These are phyloP conservation scores for Vitis vinifera DNA, from an alignment of 164 flowering plant species.

Conservation along the genomic window DNA sequence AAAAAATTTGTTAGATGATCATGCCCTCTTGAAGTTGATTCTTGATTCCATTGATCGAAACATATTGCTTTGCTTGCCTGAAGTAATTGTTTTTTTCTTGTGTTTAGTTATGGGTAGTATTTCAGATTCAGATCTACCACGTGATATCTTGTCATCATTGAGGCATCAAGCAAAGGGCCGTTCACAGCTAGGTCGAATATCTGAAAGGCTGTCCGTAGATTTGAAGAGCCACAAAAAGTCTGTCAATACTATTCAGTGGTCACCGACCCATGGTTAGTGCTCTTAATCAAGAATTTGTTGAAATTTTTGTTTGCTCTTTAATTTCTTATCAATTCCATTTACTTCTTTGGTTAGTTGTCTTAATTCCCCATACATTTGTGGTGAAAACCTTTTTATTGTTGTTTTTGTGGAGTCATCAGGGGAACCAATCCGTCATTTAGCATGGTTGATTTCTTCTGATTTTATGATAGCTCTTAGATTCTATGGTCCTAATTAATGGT, in stretches of 20 bases:
- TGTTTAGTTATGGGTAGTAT: conserved; percentile 61
- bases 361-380: background rate
- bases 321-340: background rate
- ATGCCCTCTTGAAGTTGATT: background rate
- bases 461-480: background rate
- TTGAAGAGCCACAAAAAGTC: conserved; percentile 63
- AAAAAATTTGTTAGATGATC: too few relatives aligned
- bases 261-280: conserved; percentile 62
- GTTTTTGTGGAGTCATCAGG: background rate
- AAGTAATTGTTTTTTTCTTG: conserved; percentile 10
- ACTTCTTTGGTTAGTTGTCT: background rate
- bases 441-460: background rate
- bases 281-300: background rate
- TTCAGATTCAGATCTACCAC: conserved; percentile 52
- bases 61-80: background rate
- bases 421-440: background rate
- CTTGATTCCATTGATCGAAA: background rate
- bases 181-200: conserved; percentile 16
- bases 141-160: conserved; percentile 42
- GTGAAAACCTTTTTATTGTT: background rate
- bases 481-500: background rate
- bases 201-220: conserved; percentile 39
- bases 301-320: background rate
- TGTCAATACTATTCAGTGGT: conserved; percentile 82
- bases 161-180: conserved; percentile 38